Evolutionary conservation across 164 flowering plant genomes (phyloP), one percentile per base, ranked within the genome.

Genomic region (Buxus sempervirens): DNA sequence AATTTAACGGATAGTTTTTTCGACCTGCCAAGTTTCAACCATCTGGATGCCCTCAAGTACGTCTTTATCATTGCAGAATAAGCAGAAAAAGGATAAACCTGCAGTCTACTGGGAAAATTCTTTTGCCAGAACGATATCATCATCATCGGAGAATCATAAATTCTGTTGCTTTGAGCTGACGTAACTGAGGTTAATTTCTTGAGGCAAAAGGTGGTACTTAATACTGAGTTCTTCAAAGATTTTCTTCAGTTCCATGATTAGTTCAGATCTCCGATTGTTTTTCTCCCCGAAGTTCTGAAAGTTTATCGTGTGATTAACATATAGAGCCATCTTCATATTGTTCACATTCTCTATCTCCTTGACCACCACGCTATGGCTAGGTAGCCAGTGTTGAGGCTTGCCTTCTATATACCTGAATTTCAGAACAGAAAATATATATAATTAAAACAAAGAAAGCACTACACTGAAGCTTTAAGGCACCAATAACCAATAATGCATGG

Each of bases 381-480:
- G 83, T 22, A 76, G 81, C 97, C 97, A 93, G 61, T 84, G 84
- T 59, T 84, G 81, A 27, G 97, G 90, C 72, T 91, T 91, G 79
- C 87, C 75, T 56, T 91, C 96, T 66, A 91, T 62, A 82, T 84
- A 86, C 78, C 96, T 87, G 82, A 65, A 60, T 19, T 16, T 14
- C 53, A 23, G 58, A 18, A 36, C 56, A 45, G 51, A 6, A 45
- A 45, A 45, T 15, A 45, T n/a, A 45, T 45, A 6, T 10, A 45
- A 15, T 45, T 45, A 45, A 45, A 45, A 45, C 51, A 45, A 45
- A 45, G 51, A 45, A 45, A 45, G 18, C 51, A 45, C 51, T 45
- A 45, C 51, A 45, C 1, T 10, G 51, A 45, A 10, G 51, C 45
- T 45, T 32, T 3, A 45, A 45, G 51, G 16, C 51, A 10, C 18